Evolutionary conservation across 2,329 filamentous ascomycete genomes (phyloP), one percentile per base, ranked within the genome.

Genomic region (Aschersonia sp.): DNA sequence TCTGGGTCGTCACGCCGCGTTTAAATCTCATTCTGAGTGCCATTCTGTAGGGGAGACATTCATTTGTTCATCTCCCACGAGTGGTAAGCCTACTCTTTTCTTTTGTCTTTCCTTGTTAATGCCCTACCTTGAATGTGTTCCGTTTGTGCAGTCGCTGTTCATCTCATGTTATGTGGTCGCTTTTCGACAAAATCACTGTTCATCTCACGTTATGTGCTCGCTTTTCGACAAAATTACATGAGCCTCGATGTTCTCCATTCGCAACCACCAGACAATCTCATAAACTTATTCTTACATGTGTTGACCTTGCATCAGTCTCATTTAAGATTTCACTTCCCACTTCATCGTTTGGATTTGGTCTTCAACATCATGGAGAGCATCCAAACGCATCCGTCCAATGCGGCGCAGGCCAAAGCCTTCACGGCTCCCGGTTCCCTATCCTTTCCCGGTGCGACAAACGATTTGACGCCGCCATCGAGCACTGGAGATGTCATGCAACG

Each of bases 351-450:
- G 20, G 20, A 20, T 20, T 20, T 20, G 20, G 20, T 20, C 20
- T 20, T 20, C 20, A 20, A 20, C 20, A 80, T 68, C 65, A 94
- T 95, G 88, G 88, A 94, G 65, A 79, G 81, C 60, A 84, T 94
- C 60, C 89, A 88, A 61, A 92, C 91, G 57, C 92, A 97, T 64
- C 92, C 92, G 45, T 78, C 84, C 55, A 97, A 82, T 64, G 89
- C 91, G 60, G 80, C 84, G 56, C 89, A 97, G 78, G 92, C 92
- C 55, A 92, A 92, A 76, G 88, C 86, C 63, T 95, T 97, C 70
- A 94, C 89, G 59, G 89, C 88, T 51, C 86, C 89, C 49, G 85
- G 87, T 55, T 95, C 89, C 58, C 76, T 97, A 57, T 94, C 89
- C 52, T 97, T 94, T 68, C 89, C 91, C 47, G 85, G 85, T 62